Evolutionary conservation across 495 filamentous ascomycete species (phyloP).

Genomic region (Penicillium parvum): DNA sequence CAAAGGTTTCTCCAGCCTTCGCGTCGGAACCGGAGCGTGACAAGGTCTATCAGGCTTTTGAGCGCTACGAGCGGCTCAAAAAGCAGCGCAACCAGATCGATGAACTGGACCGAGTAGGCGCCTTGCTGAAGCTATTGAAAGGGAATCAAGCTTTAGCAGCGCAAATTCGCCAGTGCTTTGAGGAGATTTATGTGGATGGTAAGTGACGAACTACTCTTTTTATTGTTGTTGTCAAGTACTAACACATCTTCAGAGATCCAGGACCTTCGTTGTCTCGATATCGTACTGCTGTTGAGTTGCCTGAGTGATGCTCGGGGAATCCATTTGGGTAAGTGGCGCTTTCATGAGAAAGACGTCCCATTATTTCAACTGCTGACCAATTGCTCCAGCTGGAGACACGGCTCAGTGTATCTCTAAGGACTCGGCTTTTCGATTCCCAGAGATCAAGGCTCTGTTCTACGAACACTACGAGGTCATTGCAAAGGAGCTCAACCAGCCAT

Average conservation of each 20-base stretch:
- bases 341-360: too few species aligned
- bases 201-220: background rate
- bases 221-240: conserved; percentile 4
- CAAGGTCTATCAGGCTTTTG: conserved; percentile 30
- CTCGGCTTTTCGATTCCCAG: conserved; percentile 38
- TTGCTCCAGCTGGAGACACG: conserved; percentile 35
- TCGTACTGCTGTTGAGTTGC: conserved; percentile 32
- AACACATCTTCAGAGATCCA: conserved; percentile 31
- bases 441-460: conserved; percentile 37
- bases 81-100: conserved; percentile 26
- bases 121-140: conserved; percentile 14
- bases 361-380: too few species aligned
- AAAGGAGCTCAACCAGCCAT: conserved; percentile 9
- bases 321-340: conserved; percentile 37
- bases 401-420: conserved; percentile 45
- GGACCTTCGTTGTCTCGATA: conserved; percentile 36
- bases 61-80: conserved; percentile 35
- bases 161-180: conserved; percentile 25
- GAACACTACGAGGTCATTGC: conserved; percentile 22
- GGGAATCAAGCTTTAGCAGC: conserved; percentile 8
- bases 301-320: conserved; percentile 30
- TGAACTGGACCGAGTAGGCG: conserved; percentile 31
- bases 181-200: conserved; percentile 45
- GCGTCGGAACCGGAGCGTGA: conserved; percentile 18
- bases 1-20: conserved; percentile 29